phyloP scores from a whole-genome alignment of 2,329 filamentous ascomycete genomes.

The Macrophomina phaseolina region DNA sequence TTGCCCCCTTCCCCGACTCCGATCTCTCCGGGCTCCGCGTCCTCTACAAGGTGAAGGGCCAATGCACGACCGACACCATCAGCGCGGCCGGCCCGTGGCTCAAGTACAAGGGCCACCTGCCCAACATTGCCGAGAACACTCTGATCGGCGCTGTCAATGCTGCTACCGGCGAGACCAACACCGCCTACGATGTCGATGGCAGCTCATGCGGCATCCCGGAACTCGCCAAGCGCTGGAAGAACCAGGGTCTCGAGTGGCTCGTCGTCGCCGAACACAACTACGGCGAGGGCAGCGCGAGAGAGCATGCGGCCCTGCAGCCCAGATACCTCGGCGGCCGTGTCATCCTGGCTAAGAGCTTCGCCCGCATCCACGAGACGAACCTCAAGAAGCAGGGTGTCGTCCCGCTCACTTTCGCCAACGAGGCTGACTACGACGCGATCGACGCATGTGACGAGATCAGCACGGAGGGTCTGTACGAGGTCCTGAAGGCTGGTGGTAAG shows the following conservation, averaged over 20 bases:
- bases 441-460: constrained; percentile 80
- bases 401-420: constrained; percentile 86
- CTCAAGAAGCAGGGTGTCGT: constrained; percentile 98
- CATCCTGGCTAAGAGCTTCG: constrained; percentile 85
- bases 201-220: constrained; percentile 80
- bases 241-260: constrained; percentile 78
- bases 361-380: constrained; percentile 93
- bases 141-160: constrained; percentile 94
- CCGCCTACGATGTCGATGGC: constrained; percentile 85
- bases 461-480: constrained; percentile 83
- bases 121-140: constrained; percentile 97
- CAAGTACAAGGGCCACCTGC: constrained; percentile 98
- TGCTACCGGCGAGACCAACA: constrained; percentile 90
- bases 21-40: constrained; percentile 82
- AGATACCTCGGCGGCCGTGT: constrained; percentile 86
- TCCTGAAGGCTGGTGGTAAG: constrained; percentile 77
- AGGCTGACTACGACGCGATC: constrained; percentile 85
- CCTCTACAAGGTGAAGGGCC: constrained; percentile 94
- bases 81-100: constrained; percentile 96
- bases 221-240: constrained; percentile 83
- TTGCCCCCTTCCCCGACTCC: constrained; percentile 76
- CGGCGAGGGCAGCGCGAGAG: constrained; percentile 85
- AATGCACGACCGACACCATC: constrained; percentile 99
- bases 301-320: constrained; percentile 89
- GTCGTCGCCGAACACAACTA: constrained; percentile 98